Evolutionary conservation across 257 asterid genomes (phyloP).

Genomic region (Cruciata laevipes): DNA sequence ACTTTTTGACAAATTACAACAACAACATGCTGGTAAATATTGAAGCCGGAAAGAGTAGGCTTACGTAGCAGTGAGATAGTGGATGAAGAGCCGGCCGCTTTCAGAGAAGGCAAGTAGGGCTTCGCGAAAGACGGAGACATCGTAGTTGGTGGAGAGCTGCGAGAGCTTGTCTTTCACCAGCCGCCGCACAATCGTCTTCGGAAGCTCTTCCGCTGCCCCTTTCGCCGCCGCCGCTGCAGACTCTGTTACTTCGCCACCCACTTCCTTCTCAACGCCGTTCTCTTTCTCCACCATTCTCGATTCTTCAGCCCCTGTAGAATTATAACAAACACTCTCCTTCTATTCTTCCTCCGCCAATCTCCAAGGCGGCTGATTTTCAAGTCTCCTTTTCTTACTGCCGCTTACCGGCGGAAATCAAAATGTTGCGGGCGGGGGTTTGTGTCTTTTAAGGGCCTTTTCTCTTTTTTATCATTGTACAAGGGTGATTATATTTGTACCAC

Average conservation of each 20-base stretch:
- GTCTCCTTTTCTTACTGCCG: background rate
- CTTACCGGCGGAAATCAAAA: no score
- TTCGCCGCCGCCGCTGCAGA: constrained; percentile 28
- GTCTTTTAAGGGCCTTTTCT: no score
- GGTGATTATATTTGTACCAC: no score
- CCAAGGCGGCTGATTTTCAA: background rate
- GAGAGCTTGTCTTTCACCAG: constrained; percentile 89
- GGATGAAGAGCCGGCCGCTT: constrained; percentile 77
- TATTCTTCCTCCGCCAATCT: background rate
- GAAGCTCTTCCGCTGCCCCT: constrained; percentile 63
- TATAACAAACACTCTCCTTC: background rate
- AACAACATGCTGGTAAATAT: background rate
- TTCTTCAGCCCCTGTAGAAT: background rate
- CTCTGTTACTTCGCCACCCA: constrained; percentile 11
- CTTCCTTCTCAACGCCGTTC: constrained; percentile 6
- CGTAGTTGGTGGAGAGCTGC: constrained; percentile 55
- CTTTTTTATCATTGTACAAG: no score
- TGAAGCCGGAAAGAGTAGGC: background rate
- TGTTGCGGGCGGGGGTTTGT: no score
- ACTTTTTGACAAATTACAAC: background rate
- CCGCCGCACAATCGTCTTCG: constrained; percentile 84
- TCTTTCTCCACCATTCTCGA: constrained; percentile 13
- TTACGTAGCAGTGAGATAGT: constrained; percentile 82
- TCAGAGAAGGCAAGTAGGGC: constrained; percentile 80
- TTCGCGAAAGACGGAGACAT: constrained; percentile 64